Percentiles rank a stretch among this genome's conserved stretches.
Evolutionary conservation across 1,284 basidiomycete genomes (phyloP).

Genomic region (Naganishia sp.): DNA sequence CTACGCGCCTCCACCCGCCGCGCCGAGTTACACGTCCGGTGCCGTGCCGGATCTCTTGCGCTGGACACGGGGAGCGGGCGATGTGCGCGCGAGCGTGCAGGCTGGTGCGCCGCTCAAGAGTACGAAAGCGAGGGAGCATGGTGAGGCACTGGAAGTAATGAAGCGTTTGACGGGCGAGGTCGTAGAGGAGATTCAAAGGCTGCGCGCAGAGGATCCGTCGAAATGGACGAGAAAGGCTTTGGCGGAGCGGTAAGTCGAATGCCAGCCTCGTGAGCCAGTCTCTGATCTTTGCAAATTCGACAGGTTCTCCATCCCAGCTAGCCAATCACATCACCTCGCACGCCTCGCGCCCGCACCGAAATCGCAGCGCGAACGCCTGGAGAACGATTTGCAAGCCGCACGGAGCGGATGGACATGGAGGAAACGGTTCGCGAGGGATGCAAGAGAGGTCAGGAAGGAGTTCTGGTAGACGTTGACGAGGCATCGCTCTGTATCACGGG

Average conservation of each 20-base stretch:
- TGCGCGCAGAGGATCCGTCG: slow-evolving; percentile 38
- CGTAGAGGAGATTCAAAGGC: slow-evolving; percentile 38
- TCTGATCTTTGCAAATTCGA: not conserved
- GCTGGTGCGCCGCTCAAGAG: slow-evolving; percentile 36
- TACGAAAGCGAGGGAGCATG: slow-evolving; percentile 35
- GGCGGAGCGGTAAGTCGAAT: slow-evolving; percentile 42
- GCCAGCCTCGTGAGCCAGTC: too few species aligned
- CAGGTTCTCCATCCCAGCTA: slow-evolving; percentile 36
- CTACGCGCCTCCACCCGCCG: slow-evolving; percentile 48
- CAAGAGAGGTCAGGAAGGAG: slow-evolving; percentile 45
- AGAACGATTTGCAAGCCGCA: slow-evolving; percentile 34
- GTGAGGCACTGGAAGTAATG: slow-evolving; percentile 31
- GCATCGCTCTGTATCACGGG: not conserved
- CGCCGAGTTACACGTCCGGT: slow-evolving; percentile 48
- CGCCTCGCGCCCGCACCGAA: slow-evolving; percentile 42
- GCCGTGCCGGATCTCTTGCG: slow-evolving; percentile 42
- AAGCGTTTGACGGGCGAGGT: slow-evolving; percentile 39
- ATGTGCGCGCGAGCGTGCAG: slow-evolving; percentile 22
- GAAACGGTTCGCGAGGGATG: slow-evolving; percentile 42
- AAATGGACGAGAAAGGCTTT: slow-evolving; percentile 42
- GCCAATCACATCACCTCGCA: slow-evolving; percentile 37
- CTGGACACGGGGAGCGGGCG: slow-evolving; percentile 43
- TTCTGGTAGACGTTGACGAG: slow-evolving; percentile 43
- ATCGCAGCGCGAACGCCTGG: slow-evolving; percentile 34
- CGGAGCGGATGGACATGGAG: slow-evolving; percentile 45